Base-by-base conservation (phyloP, 495 filamentous ascomycete genomes). In the Aspergillus sclerotiicarbonarius region DNA sequence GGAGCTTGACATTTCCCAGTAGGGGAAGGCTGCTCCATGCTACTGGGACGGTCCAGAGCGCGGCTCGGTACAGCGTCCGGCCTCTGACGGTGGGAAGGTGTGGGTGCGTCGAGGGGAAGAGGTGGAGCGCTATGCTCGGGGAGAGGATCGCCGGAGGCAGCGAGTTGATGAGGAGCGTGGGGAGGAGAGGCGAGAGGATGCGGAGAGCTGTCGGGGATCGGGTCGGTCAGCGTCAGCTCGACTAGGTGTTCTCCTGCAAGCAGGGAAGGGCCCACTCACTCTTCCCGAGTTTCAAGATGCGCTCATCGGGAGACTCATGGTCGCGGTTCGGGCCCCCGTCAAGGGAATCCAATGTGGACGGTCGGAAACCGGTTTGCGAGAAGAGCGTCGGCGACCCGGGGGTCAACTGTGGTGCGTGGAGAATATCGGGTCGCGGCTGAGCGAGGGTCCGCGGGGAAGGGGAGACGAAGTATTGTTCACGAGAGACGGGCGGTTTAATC, bases 41-140 rank as follows among this genome's bases (percentile, higher is more conserved):
- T 21, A 98, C 84, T 0, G 94, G 94, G 1, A 91, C 87, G 3
- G 94, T 96, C 92, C 92, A 97, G 15, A 98, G 78, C 2, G 94
- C 94, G 18, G 94, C 92, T 43, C 87, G 87, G 70, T 98, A 98
- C 31, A 90, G 86, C 13, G 96, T 89, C 31, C 90, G 84, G 44
- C 94, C 94, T 6, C 90, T 87, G 50, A 97, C 95, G 8, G 85
- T 89, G 48, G 94, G 94, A 12, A 98, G 90, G 68, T 97, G 90
- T 3, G 92, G 95, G 66, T 98, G 95, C 0, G 94, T 97, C 3
- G 91, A 92, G 29, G 94, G 94, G 76, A 98, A 98, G 55, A 98
- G 89, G 71, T 96, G 89, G 29, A 98, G 85, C n/a, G 86, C 87
- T 60, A 98, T 94, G 66, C 85, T 84, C 0, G 93, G 94, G 0